These are phyloP conservation scores for Sugiyamaella neomexicana DNA, from an alignment of 1,139 yeast genomes.

Conservation along the genomic window DNA sequence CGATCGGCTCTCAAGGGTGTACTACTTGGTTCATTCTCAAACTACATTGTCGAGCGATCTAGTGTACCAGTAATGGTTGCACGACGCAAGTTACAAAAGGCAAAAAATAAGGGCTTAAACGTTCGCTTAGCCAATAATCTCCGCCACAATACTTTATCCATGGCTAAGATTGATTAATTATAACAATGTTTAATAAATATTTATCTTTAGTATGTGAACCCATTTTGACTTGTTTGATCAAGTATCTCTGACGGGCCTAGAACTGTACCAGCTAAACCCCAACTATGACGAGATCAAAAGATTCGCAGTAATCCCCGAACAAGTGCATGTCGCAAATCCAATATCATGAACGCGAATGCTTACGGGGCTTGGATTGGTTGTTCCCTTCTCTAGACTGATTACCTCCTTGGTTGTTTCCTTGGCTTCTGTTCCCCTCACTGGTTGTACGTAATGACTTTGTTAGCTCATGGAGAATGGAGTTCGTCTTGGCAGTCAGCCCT, in stretches of 20 bases:
- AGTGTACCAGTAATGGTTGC: conserved; percentile 92
- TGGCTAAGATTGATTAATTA: conserved; percentile 34
- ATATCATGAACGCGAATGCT: conserved; percentile 13
- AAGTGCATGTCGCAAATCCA: no score
- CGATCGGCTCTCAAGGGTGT: conserved; percentile 75
- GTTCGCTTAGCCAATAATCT: conserved; percentile 46
- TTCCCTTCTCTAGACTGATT: conserved; percentile 6
- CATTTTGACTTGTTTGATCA: no score
- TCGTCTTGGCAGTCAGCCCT: conserved; percentile 23
- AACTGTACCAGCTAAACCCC: no score
- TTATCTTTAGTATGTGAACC: neutral
- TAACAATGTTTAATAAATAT: conserved; percentile 1
- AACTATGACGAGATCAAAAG: no score
- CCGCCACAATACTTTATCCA: conserved; percentile 32
- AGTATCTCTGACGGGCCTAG: neutral
- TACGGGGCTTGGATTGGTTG: conserved; percentile 11
- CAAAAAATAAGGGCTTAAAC: conserved; percentile 53
- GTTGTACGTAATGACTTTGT: conserved; percentile 16
- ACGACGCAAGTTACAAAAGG: conserved; percentile 74
- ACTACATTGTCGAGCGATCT: conserved; percentile 72
- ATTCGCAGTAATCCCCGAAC: neutral
- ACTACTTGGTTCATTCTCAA: conserved; percentile 70
- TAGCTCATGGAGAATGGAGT: conserved; percentile 27
- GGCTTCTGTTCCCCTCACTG: conserved; percentile 7
- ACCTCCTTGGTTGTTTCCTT: conserved; percentile 12